phyloP scores from a whole-genome alignment of 202 grass and related monocot species.

The Carex arenaria region DNA sequence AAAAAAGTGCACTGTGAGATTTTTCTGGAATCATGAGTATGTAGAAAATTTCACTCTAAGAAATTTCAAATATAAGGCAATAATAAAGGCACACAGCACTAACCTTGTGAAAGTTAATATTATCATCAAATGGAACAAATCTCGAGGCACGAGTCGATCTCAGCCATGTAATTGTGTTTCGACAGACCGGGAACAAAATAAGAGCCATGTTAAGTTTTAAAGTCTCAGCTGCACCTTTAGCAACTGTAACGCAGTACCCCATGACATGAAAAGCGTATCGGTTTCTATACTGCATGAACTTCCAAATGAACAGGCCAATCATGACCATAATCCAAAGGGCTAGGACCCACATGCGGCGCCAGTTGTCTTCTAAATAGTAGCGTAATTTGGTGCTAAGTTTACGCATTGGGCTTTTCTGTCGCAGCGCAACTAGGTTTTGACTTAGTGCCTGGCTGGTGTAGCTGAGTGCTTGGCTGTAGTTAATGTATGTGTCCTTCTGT shows the following conservation, averaged over 20 bases:
- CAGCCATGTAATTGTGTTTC: conserved; percentile 95
- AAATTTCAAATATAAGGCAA: background rate
- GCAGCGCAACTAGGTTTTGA: conserved; percentile 69
- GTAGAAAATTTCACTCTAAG: background rate
- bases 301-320: conserved; percentile 80
- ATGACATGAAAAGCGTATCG: conserved; percentile 73
- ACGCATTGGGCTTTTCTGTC: conserved; percentile 47
- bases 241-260: conserved; percentile 79
- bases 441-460: conserved; percentile 83
- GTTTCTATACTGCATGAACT: conserved; percentile 83
- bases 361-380: conserved; percentile 89
- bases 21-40: background rate
- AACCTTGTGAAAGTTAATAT: conserved; percentile 99
- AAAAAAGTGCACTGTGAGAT: background rate
- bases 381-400: conserved; percentile 65
- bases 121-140: conserved; percentile 89
- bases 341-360: conserved; percentile 87
- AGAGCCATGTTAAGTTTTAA: conserved; percentile 97
- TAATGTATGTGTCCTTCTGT: conserved; percentile 94
- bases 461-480: conserved; percentile 88
- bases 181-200: conserved; percentile 86
- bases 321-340: conserved; percentile 75
- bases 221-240: conserved; percentile 94
- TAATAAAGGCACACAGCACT: conserved; percentile 18
- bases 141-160: conserved; percentile 76